These are phyloP conservation scores for Theobroma cacao DNA, from an alignment of 345 rosid genomes.

Conservation along the genomic window DNA sequence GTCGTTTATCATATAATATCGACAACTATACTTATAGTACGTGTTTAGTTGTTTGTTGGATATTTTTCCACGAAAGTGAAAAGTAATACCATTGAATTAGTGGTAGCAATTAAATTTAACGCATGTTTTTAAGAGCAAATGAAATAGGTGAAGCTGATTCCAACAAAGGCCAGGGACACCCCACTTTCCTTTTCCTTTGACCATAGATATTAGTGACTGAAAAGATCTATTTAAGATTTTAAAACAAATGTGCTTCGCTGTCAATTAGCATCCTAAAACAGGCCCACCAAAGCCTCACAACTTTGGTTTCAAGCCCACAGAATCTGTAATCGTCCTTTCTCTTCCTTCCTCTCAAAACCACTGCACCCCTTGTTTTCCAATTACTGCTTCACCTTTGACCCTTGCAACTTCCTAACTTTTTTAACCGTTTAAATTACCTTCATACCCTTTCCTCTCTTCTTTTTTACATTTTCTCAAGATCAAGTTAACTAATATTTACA, in stretches of 20 bases:
- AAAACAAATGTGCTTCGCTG: background rate
- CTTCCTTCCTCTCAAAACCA: conserved; percentile 13
- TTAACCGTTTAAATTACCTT: background rate
- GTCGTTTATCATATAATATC: no score
- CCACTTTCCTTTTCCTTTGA: no score
- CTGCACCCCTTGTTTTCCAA: conserved; percentile 38
- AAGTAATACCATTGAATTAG: no score
- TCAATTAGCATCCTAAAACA: background rate
- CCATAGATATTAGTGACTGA: no score
- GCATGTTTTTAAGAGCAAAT: no score
- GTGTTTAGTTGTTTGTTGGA: no score
- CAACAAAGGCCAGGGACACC: no score
- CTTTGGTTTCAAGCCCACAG: conserved; percentile 17
- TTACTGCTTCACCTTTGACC: background rate
- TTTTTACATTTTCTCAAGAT: background rate
- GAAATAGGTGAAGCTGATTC: no score
- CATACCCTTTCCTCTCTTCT: conserved; percentile 3
- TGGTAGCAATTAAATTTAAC: no score
- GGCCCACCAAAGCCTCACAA: background rate
- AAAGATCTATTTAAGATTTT: no score
- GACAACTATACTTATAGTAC: no score
- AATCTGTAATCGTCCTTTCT: background rate
- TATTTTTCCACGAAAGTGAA: no score
- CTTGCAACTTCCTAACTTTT: rapidly evolving
- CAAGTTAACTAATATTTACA: background rate